Percentiles rank a stretch among this genome's conserved stretches.
Conservation (phyloP, 495 filamentous ascomycete genomes). For the Aspergillus panamensis region DNA sequence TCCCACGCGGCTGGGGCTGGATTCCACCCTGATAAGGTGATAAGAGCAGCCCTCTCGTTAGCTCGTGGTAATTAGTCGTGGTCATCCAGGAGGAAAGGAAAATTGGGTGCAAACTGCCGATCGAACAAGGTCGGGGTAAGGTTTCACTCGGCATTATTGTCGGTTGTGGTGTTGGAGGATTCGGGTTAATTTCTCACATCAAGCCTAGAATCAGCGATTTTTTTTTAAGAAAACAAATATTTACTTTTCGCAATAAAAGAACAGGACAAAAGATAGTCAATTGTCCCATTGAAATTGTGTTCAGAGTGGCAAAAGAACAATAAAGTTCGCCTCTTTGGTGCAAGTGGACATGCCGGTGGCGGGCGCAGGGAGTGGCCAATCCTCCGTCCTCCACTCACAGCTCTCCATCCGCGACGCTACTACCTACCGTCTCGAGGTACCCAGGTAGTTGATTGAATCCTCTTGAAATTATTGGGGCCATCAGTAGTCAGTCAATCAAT, state of each 20-base stretch:
- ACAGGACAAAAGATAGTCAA: too few relatives aligned
- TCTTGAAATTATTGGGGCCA: neutral
- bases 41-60: constrained; percentile 9
- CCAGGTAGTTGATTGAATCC: neutral
- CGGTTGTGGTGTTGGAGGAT: neutral
- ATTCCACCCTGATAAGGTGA: constrained; percentile 27
- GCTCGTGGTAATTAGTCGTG: constrained; percentile 28
- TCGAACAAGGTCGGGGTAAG: neutral
- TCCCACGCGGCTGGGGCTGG: constrained; percentile 18
- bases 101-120: neutral
- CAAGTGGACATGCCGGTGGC: constrained; percentile 1
- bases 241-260: neutral
- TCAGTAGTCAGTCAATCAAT: neutral
- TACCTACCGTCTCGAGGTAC: neutral
- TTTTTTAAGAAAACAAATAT: too few relatives aligned
- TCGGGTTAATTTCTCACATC: neutral
- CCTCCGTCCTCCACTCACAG: neutral
- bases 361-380: constrained; percentile 7
- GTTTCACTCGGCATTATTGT: neutral
- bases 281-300: neutral
- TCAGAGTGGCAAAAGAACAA: constrained; percentile 2
- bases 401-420: neutral
- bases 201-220: too few relatives aligned
- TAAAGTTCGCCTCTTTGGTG: constrained; percentile 6
- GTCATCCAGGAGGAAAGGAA: constrained; percentile 21